A percentile compares a stretch with the other conserved stretches of the same genome.
Conservation (phyloP, 2,329 filamentous ascomycete species). For the Gremmenia infestans region DNA sequence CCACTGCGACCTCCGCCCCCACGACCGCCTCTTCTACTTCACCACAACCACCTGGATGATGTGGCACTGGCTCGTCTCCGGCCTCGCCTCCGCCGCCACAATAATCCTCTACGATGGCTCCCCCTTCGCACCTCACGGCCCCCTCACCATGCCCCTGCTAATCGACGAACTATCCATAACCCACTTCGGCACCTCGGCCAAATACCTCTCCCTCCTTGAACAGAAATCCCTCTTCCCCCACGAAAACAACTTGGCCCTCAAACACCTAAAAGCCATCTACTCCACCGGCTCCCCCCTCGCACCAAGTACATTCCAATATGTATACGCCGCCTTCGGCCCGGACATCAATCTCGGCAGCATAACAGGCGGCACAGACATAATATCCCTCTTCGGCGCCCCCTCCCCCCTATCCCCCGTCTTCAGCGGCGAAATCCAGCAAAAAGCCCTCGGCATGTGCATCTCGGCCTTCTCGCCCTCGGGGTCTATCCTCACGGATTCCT, state of each 20-base stretch:
- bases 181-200: conserved; percentile 91
- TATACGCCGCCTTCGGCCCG: conserved; percentile 76
- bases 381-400: conserved; percentile 87
- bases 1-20: conserved; percentile 72
- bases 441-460: conserved; percentile 76
- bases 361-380: conserved; percentile 93
- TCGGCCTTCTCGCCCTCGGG: conserved; percentile 50
- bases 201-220: conserved; percentile 88
- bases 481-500: conserved; percentile 42
- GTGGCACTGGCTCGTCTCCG: conserved; percentile 96
- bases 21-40: conserved; percentile 82
- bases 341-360: conserved; percentile 87
- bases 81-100: conserved; percentile 75
- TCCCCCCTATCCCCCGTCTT: conserved; percentile 71
- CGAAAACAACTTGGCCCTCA: conserved; percentile 50
- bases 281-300: conserved; percentile 90
- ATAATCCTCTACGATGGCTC: conserved; percentile 89
- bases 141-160: conserved; percentile 76
- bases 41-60: conserved; percentile 99
- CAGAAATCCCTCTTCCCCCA: conserved; percentile 64
- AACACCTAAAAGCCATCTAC: conserved; percentile 76
- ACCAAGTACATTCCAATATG: conserved; percentile 86
- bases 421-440: conserved; percentile 71
- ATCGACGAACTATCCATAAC: conserved; percentile 79
- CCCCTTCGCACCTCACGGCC: conserved; percentile 74